Conservation (phyloP, 305 asterid genomes). For the Ilex paraguariensis region DNA sequence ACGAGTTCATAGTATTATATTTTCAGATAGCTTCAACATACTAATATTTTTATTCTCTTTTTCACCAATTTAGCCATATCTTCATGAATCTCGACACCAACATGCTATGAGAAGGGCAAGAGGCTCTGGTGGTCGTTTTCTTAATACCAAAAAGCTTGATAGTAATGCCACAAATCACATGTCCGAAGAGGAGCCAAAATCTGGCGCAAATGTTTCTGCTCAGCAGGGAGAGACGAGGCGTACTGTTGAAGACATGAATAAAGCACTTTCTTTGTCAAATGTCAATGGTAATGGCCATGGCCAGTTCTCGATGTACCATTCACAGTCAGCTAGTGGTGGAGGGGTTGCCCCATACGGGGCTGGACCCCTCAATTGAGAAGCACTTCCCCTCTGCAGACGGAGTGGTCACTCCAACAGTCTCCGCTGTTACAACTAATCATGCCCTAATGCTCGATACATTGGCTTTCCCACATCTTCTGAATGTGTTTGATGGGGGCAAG, state of each 20-base stretch:
- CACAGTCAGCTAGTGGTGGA: conserved; percentile 24
- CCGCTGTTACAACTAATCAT: conserved; percentile 2
- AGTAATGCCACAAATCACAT: conserved; percentile 16
- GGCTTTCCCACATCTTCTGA: neutral
- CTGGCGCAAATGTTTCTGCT: conserved; percentile 26
- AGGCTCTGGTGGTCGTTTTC: conserved; percentile 83
- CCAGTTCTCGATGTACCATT: conserved; percentile 3
- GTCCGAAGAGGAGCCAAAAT: conserved; percentile 35
- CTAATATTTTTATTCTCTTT: conserved; percentile 3
- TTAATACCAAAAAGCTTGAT: conserved; percentile 50
- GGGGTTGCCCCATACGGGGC: conserved; percentile 34
- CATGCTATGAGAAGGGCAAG: conserved; percentile 80
- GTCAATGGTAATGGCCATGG: conserved; percentile 27
- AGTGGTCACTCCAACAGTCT: conserved; percentile 12
- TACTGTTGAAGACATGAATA: conserved; percentile 1
- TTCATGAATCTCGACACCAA: conserved; percentile 73
- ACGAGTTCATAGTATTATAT: too few relatives aligned
- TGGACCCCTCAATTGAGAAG: conserved; percentile 39
- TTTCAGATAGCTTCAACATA: neutral
- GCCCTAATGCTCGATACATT: neutral
- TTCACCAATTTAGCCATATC: conserved; percentile 54
- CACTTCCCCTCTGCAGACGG: conserved; percentile 16
- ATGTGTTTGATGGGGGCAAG: neutral
- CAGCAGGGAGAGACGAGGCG: conserved; percentile 11
- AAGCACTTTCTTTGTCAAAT: conserved; percentile 26